Evolutionary conservation across 345 rosid species (phyloP).

Genomic region (Citrus hindsii): DNA sequence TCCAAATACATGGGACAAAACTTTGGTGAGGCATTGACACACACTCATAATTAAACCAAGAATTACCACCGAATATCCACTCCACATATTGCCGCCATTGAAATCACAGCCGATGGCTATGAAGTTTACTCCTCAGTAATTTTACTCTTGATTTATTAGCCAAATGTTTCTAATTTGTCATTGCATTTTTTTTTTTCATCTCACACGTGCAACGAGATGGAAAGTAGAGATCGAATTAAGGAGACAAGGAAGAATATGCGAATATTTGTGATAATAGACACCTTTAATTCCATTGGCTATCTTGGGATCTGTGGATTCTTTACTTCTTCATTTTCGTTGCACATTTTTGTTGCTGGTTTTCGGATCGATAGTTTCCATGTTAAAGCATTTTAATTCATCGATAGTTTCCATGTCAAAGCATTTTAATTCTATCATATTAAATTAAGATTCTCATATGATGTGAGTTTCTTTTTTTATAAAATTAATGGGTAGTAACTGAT

Average conservation of each 20-base stretch:
- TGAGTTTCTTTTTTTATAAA: background rate
- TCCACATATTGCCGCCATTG: background rate
- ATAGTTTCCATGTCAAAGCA: background rate
- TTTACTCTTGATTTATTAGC: background rate
- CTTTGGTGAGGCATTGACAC: background rate
- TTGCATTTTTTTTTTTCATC: background rate
- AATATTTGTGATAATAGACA: background rate
- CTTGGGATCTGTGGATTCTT: background rate
- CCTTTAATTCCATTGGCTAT: background rate
- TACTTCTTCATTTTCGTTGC: background rate
- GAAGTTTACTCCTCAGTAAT: background rate
- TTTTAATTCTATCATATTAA: no score
- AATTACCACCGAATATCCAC: background rate
- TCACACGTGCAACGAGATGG: background rate
- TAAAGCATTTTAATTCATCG: background rate
- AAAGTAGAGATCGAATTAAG: background rate
- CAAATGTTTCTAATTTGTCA: background rate
- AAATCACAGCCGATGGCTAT: background rate
- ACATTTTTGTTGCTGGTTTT: background rate
- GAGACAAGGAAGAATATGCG: background rate
- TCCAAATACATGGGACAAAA: background rate
- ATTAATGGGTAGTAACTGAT: background rate
- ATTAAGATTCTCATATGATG: background rate
- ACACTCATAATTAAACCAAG: background rate
- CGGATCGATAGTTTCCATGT: background rate